Conservation (phyloP, 164 flowering plant species). For the Liquidambar formosana region DNA sequence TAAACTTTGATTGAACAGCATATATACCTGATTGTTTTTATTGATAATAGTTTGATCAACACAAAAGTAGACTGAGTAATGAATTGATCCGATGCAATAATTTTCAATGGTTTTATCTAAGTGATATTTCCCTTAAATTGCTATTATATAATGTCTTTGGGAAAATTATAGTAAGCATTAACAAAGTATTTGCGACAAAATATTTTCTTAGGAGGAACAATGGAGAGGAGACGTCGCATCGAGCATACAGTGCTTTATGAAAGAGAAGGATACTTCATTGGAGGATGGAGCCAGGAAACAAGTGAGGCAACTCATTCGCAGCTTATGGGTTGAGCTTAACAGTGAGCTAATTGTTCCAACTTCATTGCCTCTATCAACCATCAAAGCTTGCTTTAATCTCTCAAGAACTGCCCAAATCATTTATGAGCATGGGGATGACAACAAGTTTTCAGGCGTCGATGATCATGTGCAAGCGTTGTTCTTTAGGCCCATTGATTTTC, state of each 20-base stretch:
- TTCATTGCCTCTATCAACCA: conserved; percentile 17
- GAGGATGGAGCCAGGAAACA: conserved; percentile 22
- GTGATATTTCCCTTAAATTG: too few relatives aligned
- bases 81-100: too few relatives aligned
- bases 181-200: not conserved
- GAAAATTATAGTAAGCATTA: too few relatives aligned
- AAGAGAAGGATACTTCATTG: conserved; percentile 6
- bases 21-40: too few relatives aligned
- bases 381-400: conserved; percentile 26
- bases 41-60: too few relatives aligned
- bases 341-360: conserved; percentile 9
- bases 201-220: conserved; percentile 29
- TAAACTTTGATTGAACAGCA: too few relatives aligned
- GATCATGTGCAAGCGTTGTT: conserved; percentile 23
- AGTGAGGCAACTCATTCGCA: conserved; percentile 15
- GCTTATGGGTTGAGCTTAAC: conserved; percentile 31
- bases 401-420: conserved; percentile 30
- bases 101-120: too few relatives aligned
- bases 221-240: conserved; percentile 36
- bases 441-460: conserved; percentile 10
- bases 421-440: conserved; percentile 32
- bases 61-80: too few relatives aligned
- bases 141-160: too few relatives aligned
- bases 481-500: conserved; percentile 14
- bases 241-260: conserved; percentile 32